phyloP scores from a whole-genome alignment of 2,329 filamentous ascomycete species.

The Blumeriella jaapii region DNA sequence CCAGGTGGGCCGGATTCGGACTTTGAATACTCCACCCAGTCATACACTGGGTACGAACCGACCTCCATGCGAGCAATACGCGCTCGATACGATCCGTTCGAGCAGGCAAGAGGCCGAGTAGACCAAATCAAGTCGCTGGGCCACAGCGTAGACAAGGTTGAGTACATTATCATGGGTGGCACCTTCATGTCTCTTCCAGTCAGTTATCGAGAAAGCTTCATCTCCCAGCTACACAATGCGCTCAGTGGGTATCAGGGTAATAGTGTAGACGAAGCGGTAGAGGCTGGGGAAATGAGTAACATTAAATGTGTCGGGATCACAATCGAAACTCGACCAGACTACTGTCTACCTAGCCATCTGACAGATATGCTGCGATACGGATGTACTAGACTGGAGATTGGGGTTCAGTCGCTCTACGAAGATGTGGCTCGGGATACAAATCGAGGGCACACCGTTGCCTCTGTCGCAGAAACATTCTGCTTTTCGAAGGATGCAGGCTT shows the following conservation, averaged over 20 bases:
- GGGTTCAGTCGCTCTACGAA: constrained; percentile 93
- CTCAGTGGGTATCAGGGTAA: constrained; percentile 90
- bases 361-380: constrained; percentile 97
- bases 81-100: constrained; percentile 93
- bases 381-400: constrained; percentile 87
- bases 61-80: constrained; percentile 98
- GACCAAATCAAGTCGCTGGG: constrained; percentile 94
- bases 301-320: constrained; percentile 98
- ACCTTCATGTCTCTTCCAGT: constrained; percentile 96
- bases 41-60: constrained; percentile 96
- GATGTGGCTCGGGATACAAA: constrained; percentile 98
- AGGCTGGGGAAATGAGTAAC: constrained; percentile 90
- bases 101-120: constrained; percentile 88
- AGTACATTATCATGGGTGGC: constrained; percentile 99
- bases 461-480: constrained; percentile 93
- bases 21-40: constrained; percentile 98
- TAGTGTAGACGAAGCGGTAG: constrained; percentile 90
- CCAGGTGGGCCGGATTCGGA: constrained; percentile 95
- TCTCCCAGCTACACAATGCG: constrained; percentile 91
- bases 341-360: constrained; percentile 90
- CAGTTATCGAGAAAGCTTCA: constrained; percentile 85
- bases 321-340: constrained; percentile 94
- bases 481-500: constrained; percentile 97
- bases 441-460: constrained; percentile 86
- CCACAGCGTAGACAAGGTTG: constrained; percentile 96